Base-by-base conservation (phyloP, 148 eudicot species). In the Silene uniflora region DNA sequence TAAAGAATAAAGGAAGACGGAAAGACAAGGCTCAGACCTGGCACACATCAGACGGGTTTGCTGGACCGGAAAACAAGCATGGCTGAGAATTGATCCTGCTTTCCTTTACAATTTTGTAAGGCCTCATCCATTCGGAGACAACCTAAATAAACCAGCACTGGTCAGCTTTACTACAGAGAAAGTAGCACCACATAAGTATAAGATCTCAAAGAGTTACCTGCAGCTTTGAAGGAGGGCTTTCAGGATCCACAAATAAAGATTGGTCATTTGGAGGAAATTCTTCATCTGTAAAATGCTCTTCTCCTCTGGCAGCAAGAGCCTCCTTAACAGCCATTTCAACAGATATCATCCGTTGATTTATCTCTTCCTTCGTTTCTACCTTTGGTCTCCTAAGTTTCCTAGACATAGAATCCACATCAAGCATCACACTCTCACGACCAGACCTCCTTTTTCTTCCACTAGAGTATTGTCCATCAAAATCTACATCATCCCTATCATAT, bases 41-140 rank as follows among this genome's bases (percentile, higher is more conserved):
- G 81, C 99, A 96, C 85, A 96, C 99, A 86, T 96, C 99, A 78
- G 99, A 96, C 71, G 99, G 94, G 77, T 96, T 92, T 78, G 98
- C 88, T 67, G 87, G 62, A 58, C 97, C 99, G 24, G 97, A 88
- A 82, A 92, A 91, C 79, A 92, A 89, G 87, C 97, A 92, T 66
- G 99, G 98, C 27, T 10, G 81, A 76, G 91, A 82, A 84, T 85
- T 90, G 71, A 80, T 68, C 80, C 87, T 86, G 80, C 83, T 85
- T 81, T 88, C 97, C 69, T 85, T 92, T 70, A 89, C 89, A 62
- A 96, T 89, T 69, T 96, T 94, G 52, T 76, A 77, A 10, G 98
- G 96, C 81, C 97, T 88, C 91, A 87, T 84, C 99, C 99, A 96
- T 68, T 89, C 86, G 74, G 93, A 91, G 72, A 96, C 97, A 79